Percentiles rank a stretch among this genome's conserved stretches.
Conservation (phyloP, 2,329 filamentous ascomycete species). For the Aspergillaceae sp. region DNA sequence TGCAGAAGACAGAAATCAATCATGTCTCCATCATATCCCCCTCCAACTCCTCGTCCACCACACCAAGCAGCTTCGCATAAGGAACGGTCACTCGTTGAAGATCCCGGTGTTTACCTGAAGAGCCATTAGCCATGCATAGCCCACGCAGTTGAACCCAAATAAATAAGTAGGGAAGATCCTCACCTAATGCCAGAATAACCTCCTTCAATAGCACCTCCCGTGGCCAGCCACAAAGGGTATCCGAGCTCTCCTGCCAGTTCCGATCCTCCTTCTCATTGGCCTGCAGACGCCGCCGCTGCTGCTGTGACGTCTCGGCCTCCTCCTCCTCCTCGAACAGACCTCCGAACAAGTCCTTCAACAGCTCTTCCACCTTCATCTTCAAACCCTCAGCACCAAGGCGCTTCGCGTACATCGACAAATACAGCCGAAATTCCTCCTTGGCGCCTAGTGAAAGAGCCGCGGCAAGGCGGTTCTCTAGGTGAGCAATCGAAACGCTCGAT, state of each 20-base stretch:
- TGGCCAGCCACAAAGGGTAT: constrained; percentile 83
- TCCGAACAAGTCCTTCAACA: constrained; percentile 72
- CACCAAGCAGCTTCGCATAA: constrained; percentile 73
- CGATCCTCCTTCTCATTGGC: constrained; percentile 34
- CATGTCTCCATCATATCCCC: constrained; percentile 31
- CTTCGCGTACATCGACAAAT: constrained; percentile 97
- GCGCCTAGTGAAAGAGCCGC: constrained; percentile 77
- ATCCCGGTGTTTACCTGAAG: constrained; percentile 85
- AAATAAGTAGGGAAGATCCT: constrained; percentile 19
- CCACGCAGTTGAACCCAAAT: constrained; percentile 1
- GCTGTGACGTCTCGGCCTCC: constrained; percentile 32
- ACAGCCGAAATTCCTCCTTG: constrained; percentile 85
- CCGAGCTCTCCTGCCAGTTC: constrained; percentile 44
- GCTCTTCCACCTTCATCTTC: constrained; percentile 82
- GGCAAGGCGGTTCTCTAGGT: constrained; percentile 89
- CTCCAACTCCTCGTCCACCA: constrained; percentile 31
- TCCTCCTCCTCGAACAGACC: constrained; percentile 54
- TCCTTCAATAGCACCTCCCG: constrained; percentile 79
- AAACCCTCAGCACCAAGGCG: constrained; percentile 83
- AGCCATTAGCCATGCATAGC: constrained; percentile 2
- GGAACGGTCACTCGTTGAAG: constrained; percentile 90
- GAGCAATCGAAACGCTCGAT: constrained; percentile 81
- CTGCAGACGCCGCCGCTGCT: constrained; percentile 7
- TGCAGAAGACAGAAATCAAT: not conserved
- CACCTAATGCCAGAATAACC: constrained; percentile 87